Percentiles rank a stretch among this genome's conserved stretches.
phyloP scores from a whole-genome alignment of 208 protist species.

The Trypanosomatidae sp. region DNA sequence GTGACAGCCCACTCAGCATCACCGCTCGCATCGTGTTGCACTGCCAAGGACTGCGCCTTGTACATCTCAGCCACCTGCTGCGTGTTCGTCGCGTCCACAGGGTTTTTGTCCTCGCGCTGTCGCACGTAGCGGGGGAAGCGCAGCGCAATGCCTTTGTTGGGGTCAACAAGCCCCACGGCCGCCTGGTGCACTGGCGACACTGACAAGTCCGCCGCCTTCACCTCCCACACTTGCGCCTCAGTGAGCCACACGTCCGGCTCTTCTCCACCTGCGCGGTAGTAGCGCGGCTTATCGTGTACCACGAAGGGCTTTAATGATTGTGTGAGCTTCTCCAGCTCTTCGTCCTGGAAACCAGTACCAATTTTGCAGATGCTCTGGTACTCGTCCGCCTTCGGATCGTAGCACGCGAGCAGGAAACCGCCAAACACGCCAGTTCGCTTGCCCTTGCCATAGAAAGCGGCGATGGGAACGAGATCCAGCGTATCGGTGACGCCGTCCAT shows the following conservation, averaged over 20 bases:
- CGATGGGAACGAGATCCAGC: slow-evolving; percentile 99
- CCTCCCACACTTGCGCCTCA: slow-evolving; percentile 97
- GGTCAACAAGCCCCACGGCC: slow-evolving; percentile 88
- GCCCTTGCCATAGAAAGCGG: slow-evolving; percentile 97
- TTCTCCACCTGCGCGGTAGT: slow-evolving; percentile 72
- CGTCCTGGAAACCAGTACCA: slow-evolving; percentile 97
- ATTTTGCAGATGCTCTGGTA: slow-evolving; percentile 98
- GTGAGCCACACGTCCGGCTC: slow-evolving; percentile 97
- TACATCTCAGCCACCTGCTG: slow-evolving; percentile 95
- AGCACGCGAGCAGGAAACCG: slow-evolving; percentile 98
- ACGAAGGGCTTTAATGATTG: slow-evolving; percentile 57
- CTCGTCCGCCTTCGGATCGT: slow-evolving; percentile 96
- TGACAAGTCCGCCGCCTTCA: slow-evolving; percentile 98
- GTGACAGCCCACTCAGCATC: slow-evolving; percentile 18
- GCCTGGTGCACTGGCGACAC: slow-evolving; percentile 97
- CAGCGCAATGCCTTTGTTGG: slow-evolving; percentile 95
- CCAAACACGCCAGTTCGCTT: slow-evolving; percentile 98
- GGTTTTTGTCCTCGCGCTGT: slow-evolving; percentile 98
- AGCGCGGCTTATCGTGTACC: slow-evolving; percentile 61
- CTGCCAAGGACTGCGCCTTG: slow-evolving; percentile 69
- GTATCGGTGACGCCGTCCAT: slow-evolving; percentile 97
- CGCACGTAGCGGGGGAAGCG: slow-evolving; percentile 99
- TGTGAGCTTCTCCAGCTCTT: slow-evolving; percentile 85
- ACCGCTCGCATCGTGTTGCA: slow-evolving; percentile 34
- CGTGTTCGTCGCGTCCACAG: slow-evolving; percentile 91